Evolutionary conservation across 176 grass and related monocot species (phyloP).

Genomic region (Aegilops bicornis): DNA sequence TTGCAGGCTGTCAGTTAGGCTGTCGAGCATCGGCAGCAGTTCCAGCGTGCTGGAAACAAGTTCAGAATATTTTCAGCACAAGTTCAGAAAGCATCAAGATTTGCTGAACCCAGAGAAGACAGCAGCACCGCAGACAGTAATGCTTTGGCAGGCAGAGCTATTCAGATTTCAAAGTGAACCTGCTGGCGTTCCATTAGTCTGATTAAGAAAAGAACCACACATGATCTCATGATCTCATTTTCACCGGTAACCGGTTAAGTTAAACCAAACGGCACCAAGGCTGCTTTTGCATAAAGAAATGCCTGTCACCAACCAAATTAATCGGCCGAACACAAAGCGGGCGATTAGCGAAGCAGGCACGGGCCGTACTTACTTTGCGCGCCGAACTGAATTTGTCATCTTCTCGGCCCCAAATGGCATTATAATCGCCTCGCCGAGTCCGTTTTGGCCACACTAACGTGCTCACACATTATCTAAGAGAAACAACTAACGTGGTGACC

Average conservation of each 20-base stretch:
- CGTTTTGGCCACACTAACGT: background rate
- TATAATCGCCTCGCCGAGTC: background rate
- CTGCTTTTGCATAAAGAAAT: background rate
- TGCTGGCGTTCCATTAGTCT: background rate
- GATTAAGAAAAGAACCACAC: background rate
- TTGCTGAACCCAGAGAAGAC: background rate
- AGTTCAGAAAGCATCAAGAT: background rate
- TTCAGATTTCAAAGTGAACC: background rate
- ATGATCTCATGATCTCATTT: conserved; percentile 18
- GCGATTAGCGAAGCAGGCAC: conserved; percentile 18
- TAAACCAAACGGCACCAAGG: conserved; percentile 21
- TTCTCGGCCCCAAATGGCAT: background rate
- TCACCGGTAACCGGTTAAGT: background rate
- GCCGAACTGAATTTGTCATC: conserved; percentile 21
- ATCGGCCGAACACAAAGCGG: background rate
- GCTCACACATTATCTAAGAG: background rate
- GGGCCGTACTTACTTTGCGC: background rate
- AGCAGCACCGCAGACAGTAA: background rate
- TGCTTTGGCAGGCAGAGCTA: background rate
- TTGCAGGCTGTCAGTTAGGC: background rate
- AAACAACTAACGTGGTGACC: background rate
- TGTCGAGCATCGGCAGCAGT: background rate
- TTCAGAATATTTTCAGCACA: background rate
- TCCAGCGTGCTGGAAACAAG: background rate
- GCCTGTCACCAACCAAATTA: background rate